A percentile compares a stretch with the other conserved stretches of the same genome.
These are phyloP conservation scores for Ophiocordyceps australis DNA, from an alignment of 2,329 filamentous ascomycete species.

Conservation along the genomic window DNA sequence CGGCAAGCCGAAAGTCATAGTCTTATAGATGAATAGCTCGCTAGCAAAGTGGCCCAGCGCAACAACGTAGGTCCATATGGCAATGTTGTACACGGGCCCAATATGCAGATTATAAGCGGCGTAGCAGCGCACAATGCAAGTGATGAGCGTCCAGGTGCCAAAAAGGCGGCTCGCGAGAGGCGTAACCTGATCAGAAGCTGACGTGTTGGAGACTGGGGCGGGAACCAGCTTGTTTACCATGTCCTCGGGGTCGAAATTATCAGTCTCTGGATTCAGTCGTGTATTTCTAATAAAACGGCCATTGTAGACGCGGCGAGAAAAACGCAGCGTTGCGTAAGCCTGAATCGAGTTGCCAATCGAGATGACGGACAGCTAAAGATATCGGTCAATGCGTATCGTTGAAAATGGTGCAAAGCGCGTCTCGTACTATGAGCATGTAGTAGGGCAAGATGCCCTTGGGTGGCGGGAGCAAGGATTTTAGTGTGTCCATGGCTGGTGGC, in stretches of 20 bases:
- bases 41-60: conserved; percentile 62
- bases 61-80: conserved; percentile 64
- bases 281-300: conserved; percentile 37
- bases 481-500: conserved; percentile 29
- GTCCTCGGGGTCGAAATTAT: conserved; percentile 30
- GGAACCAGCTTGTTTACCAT: conserved; percentile 31
- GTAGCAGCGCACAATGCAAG: conserved; percentile 60
- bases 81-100: conserved; percentile 58
- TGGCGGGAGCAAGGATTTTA: conserved; percentile 25
- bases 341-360: conserved; percentile 76
- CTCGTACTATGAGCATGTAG: conserved; percentile 34
- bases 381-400: too few relatives aligned
- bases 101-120: conserved; percentile 68
- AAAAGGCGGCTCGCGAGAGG: conserved; percentile 65
- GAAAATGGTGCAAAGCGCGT: background rate
- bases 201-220: conserved; percentile 18
- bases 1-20: conserved; percentile 42
- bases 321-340: conserved; percentile 62
- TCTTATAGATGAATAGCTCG: conserved; percentile 69
- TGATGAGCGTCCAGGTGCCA: conserved; percentile 74
- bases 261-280: conserved; percentile 19
- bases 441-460: conserved; percentile 37
- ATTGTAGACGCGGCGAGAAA: conserved; percentile 76
- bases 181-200: conserved; percentile 43
- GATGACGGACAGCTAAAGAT: conserved; percentile 61